Conservation (phyloP, 2,329 filamentous ascomycete species). For the Diplocarpon rosae region DNA sequence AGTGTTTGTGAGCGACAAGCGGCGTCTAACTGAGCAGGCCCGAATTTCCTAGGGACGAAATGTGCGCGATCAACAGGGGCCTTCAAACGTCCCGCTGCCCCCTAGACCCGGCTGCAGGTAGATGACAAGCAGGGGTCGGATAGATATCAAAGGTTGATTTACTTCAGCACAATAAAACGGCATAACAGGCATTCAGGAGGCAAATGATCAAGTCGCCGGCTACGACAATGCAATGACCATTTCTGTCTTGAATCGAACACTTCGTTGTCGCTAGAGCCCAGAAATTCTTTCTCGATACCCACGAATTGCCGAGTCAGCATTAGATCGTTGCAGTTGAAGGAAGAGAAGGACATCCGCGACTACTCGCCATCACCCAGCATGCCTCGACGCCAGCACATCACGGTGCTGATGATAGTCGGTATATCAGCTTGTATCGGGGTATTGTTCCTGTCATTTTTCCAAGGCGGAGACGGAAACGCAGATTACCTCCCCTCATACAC, state of each 20-base stretch:
- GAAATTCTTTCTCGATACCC: neutral
- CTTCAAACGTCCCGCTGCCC: no score
- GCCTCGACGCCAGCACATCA: conserved; percentile 34
- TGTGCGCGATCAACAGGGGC: no score
- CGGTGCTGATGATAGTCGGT: conserved; percentile 43
- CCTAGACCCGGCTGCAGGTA: no score
- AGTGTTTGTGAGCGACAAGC: neutral
- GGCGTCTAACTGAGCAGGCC: neutral
- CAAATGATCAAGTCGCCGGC: neutral
- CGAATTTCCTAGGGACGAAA: no score
- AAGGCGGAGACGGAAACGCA: conserved; percentile 11
- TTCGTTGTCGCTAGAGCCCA: conserved; percentile 1
- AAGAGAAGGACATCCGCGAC: no score
- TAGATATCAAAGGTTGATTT: no score
- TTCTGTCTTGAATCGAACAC: neutral
- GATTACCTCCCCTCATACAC: conserved; percentile 13
- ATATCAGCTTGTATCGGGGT: conserved; percentile 47
- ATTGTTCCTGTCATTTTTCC: conserved; percentile 40
- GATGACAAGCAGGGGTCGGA: no score
- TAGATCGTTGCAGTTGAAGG: no score
- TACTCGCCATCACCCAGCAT: conserved; percentile 11
- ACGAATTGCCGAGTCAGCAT: neutral
- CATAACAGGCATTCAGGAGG: neutral
- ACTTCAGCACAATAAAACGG: no score
- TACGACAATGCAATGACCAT: neutral